Evolutionary conservation across 2,329 filamentous ascomycete genomes (phyloP).

Genomic region (Passalora sequoiae): DNA sequence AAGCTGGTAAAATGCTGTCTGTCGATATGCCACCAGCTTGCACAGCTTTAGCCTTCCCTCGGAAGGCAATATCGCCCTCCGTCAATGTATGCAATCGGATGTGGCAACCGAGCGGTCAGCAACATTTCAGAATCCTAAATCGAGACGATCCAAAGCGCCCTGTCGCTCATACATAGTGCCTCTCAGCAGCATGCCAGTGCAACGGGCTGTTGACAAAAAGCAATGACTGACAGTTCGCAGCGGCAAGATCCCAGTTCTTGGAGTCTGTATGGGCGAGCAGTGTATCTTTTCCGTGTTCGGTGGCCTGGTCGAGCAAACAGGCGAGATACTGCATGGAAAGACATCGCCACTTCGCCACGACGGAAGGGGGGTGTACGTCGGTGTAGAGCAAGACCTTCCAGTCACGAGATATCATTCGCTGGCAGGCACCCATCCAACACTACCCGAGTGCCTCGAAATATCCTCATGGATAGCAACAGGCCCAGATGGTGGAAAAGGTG

Average conservation of each 20-base stretch:
- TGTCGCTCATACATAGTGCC: too few relatives aligned
- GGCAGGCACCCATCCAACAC: slow-evolving; percentile 80
- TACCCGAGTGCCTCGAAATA: slow-evolving; percentile 81
- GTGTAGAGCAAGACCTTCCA: slow-evolving; percentile 71
- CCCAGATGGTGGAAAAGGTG: slow-evolving; percentile 68
- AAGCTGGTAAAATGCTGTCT: too few relatives aligned
- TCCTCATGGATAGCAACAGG: slow-evolving; percentile 80
- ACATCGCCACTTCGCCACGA: slow-evolving; percentile 89
- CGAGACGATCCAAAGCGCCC: too few relatives aligned
- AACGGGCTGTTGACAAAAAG: too few relatives aligned
- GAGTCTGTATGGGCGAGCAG: slow-evolving; percentile 99
- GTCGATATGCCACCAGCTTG: too few relatives aligned
- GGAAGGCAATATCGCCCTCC: too few relatives aligned
- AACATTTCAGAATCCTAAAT: too few relatives aligned
- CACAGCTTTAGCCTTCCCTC: too few relatives aligned
- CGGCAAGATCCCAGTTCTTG: slow-evolving; percentile 89
- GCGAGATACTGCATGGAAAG: slow-evolving; percentile 95
- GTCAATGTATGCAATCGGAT: too few relatives aligned
- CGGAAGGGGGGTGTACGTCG: slow-evolving; percentile 80
- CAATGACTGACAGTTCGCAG: slow-evolving; percentile 35
- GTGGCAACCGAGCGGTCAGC: too few relatives aligned
- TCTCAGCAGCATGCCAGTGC: too few relatives aligned
- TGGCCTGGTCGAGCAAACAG: slow-evolving; percentile 83
- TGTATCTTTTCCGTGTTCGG: slow-evolving; percentile 95
- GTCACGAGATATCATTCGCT: slow-evolving; percentile 96